Evolutionary conservation across 768 basidiomycete genomes (phyloP), one percentile per base, ranked within the genome.

Genomic region (Leccinum barrowsii): DNA sequence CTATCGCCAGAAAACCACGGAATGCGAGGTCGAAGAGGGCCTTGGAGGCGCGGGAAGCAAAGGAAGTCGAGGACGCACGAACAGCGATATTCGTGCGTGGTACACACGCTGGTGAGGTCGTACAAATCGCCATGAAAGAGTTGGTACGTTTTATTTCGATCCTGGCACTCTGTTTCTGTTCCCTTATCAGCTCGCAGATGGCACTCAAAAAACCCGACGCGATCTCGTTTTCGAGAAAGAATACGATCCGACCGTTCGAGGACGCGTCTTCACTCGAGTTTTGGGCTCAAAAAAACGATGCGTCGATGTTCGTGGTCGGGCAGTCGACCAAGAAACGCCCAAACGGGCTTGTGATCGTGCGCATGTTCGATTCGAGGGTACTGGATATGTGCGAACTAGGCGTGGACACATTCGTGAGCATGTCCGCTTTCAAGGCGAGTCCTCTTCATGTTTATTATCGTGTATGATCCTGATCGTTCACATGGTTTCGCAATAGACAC

Each of bases 321-420:
- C 89, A 94, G 66, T 92, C 88, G 66, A 92, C 87, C 26, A 99
- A 99, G 76, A 99, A 99, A 71, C 79, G 94, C 53, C 97, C 96
- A 7, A 81, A 98, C 65, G 87, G 90, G 24, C 73, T 99, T 60
- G 85, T 89, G 0, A 84, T 98, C 66, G 90, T 86, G 6, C 77
- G 97, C 56, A 94, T 88, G 82, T 98, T 86, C 63, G 89, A 97
- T 62, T 81, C 85, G 44, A 78, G 84, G 67, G 83, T 98, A 35
- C 76, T 98, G 67, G 97, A 99, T 73, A 96, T 98, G 92, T 83
- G 93, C 58, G 97, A 98, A 75, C 76, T 97, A 8, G 94, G 96
- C 1, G 86, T 98, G 26, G 91, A 94, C 54, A 81, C 77, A 47
- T 94, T 86, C 68, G 80, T 83, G 53, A 80, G 84, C 62, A 95